Base-by-base conservation (phyloP, 108 stramenopile species). In the Aurantiochytrium sp. region DNA sequence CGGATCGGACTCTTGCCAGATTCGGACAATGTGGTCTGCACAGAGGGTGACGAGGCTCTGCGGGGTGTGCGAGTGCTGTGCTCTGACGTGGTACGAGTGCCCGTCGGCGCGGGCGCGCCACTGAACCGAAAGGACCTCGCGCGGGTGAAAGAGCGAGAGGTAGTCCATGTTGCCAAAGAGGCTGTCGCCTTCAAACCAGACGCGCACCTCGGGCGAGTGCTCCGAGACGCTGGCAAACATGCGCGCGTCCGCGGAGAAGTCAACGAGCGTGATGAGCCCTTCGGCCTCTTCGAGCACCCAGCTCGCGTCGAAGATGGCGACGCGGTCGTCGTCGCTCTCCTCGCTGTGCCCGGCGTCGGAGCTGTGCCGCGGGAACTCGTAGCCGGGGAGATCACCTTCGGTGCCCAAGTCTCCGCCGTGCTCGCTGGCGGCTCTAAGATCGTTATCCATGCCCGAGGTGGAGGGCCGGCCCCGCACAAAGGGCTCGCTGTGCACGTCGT, bases 171-270 rank as follows among this genome's bases (percentile, higher is more conserved):
- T 81, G 21, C 73, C 73, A 30, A 48, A 81, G 24, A 81, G n/a
- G 45, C 73, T 81, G 45, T 81, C 73, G 24, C 73, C 73, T 42
- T 81, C 73, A 42, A 81, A 81, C 73, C 73, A 81, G 42, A 81
- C 73, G 42, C 73, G 39, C 12, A 81, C 73, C 45, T 81, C 73
- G 45, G 24, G 39, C 39, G 42, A 48, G 45, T 48, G 45, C 42
- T 48, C 42, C 45, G 73, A 81, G 10, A 81, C 73, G 45, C 42
- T 48, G 73, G 73, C 73, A 4, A 81, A 81, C 73, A 81, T 81
- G n/a, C 73, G 39, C n/a, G 24, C 12, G 30, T 81, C 73, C n/a
- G 73, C 73, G 12, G 73, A 81, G 24, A 81, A 81, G 30, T 81
- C 73, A 0, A 48, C 45, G 3, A 81, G 39, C 21, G 39, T 41